Conservation (phyloP, 208 protist species). For the Leptomonas seymouri region DNA sequence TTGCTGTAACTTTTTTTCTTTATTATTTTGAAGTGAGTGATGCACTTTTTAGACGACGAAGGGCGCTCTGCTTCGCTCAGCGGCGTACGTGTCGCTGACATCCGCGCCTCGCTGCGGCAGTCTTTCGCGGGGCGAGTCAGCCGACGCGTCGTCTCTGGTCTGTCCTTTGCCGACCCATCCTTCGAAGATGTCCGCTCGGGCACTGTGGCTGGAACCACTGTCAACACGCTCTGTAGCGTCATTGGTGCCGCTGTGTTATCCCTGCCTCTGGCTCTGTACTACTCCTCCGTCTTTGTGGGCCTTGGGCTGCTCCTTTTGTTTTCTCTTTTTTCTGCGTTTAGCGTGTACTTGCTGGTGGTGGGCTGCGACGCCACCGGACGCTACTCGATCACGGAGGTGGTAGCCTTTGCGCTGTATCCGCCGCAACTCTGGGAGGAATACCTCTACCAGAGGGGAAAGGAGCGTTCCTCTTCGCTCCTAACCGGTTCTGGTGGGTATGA, state of each 20-base stretch:
- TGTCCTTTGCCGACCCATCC: constrained; percentile 47
- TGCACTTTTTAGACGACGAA: neutral
- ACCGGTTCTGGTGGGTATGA: neutral
- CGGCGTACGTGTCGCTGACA: constrained; percentile 13
- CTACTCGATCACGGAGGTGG: constrained; percentile 67
- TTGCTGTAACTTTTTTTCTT: constrained; percentile 10
- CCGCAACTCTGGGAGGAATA: constrained; percentile 53
- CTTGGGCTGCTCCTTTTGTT: constrained; percentile 44
- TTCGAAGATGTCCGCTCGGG: constrained; percentile 35
- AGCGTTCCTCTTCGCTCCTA: neutral
- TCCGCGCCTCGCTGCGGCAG: constrained; percentile 26
- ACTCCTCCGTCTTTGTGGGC: constrained; percentile 53
- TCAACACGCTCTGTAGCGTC: constrained; percentile 81
- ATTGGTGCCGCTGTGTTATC: constrained; percentile 77
- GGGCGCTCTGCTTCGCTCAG: constrained; percentile 14
- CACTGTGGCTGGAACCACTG: constrained; percentile 45
- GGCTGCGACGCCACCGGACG: constrained; percentile 57
- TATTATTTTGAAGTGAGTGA: constrained; percentile 2
- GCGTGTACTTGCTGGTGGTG: constrained; percentile 56
- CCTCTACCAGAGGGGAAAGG: constrained; percentile 21
- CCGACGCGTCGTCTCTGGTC: constrained; percentile 40
- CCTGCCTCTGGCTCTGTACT: constrained; percentile 66
- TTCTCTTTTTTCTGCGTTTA: constrained; percentile 42
- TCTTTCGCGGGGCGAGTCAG: constrained; percentile 58
- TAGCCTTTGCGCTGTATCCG: constrained; percentile 58